Evolutionary conservation across 2,329 filamentous ascomycete genomes (phyloP).

Genomic region (Herpotrichia juniperi): DNA sequence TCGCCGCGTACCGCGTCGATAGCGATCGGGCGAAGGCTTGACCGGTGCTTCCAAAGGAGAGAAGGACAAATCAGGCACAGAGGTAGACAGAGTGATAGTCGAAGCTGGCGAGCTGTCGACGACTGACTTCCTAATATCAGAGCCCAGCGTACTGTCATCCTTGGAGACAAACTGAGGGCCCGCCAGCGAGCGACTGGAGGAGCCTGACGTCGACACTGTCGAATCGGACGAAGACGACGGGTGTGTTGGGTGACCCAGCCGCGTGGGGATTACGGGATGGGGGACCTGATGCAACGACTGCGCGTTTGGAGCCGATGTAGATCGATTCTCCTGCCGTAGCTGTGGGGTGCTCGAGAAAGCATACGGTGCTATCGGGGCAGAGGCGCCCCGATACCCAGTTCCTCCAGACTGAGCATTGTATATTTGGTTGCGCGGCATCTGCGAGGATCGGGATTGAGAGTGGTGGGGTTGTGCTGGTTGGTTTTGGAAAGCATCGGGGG

Average conservation of each 20-base stretch:
- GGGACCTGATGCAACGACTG: conserved; percentile 42
- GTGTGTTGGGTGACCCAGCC: conserved; percentile 44
- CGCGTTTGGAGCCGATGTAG: conserved; percentile 58
- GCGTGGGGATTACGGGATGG: conserved; percentile 30
- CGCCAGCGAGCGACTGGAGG: conserved; percentile 55
- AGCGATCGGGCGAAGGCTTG: conserved; percentile 81
- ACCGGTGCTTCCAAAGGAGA: conserved; percentile 60
- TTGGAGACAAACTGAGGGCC: conserved; percentile 48
- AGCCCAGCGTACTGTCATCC: conserved; percentile 55
- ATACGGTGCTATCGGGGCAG: conserved; percentile 56
- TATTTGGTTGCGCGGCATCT: conserved; percentile 49
- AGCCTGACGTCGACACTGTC: conserved; percentile 55
- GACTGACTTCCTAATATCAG: conserved; percentile 44
- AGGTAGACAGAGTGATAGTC: conserved; percentile 57
- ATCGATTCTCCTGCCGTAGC: conserved; percentile 62
- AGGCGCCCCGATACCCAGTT: conserved; percentile 49
- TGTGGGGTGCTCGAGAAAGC: conserved; percentile 60
- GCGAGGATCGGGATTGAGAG: conserved; percentile 46
- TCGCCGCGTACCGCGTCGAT: conserved; percentile 71
- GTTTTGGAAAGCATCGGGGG: conserved; percentile 55
- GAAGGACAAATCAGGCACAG: conserved; percentile 62
- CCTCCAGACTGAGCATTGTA: conserved; percentile 50
- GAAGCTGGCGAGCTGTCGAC: conserved; percentile 50
- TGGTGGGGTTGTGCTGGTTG: conserved; percentile 44
- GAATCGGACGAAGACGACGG: conserved; percentile 51